A percentile compares a stretch with the other conserved stretches of the same genome.
phyloP scores from a whole-genome alignment of 1,284 basidiomycete genomes.

The Mrakiaceae sp. region DNA sequence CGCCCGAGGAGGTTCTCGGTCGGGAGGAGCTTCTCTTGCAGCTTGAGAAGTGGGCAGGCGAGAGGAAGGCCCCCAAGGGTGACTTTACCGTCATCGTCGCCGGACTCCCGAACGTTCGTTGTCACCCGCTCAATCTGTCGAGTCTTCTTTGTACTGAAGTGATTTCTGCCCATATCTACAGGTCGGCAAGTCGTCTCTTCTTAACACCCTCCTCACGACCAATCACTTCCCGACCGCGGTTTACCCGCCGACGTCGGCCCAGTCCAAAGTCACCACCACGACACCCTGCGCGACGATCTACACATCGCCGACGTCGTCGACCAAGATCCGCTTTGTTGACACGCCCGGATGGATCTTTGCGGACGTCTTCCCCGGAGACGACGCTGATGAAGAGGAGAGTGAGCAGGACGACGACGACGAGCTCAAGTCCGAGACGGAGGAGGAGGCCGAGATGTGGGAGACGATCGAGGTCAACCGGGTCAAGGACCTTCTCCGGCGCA shows the following conservation, averaged over 20 bases:
- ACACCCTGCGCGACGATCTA: conserved; percentile 36
- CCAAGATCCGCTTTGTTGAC: conserved; percentile 55
- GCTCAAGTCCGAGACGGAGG: conserved; percentile 24
- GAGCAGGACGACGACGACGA: conserved; percentile 37
- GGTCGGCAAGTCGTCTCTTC: conserved; percentile 68
- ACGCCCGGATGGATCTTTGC: conserved; percentile 68
- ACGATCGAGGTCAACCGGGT: conserved; percentile 42
- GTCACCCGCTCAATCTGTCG: neutral
- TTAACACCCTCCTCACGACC: conserved; percentile 58
- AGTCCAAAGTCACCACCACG: conserved; percentile 54
- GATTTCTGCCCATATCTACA: conserved; percentile 25
- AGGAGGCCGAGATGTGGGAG: conserved; percentile 41
- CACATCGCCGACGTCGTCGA: conserved; percentile 44
- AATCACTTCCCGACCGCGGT: conserved; percentile 33
- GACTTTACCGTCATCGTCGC: conserved; percentile 57
- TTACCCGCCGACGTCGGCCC: conserved; percentile 50
- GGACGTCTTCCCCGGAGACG: conserved; percentile 28
- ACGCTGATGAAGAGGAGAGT: conserved; percentile 33
- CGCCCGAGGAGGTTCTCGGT: conserved; percentile 49
- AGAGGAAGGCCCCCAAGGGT: conserved; percentile 28
- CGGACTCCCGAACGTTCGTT: conserved; percentile 59
- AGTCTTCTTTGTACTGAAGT: neutral
- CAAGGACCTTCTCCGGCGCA: conserved; percentile 62
- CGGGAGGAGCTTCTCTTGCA: conserved; percentile 40
- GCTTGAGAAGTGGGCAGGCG: conserved; percentile 33